Evolutionary conservation across 2,329 filamentous ascomycete species (phyloP), one percentile per base, ranked within the genome.

Genomic region (Kalaharituber pfeilii): DNA sequence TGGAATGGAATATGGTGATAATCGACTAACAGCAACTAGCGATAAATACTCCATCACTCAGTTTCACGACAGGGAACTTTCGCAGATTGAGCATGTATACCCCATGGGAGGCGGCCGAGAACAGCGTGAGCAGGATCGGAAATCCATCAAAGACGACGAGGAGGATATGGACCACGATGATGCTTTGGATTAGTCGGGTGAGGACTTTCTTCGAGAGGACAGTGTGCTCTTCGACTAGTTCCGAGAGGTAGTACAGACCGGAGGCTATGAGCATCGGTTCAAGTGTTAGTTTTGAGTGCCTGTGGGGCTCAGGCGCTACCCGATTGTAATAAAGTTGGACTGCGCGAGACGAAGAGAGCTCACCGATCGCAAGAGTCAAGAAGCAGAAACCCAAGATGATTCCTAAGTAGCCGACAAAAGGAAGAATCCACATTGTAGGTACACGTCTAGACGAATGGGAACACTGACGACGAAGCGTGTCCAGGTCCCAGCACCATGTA

Each of bases 181-280:
- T 79, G 58, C 71, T 72, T 71, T 94, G 94, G 64, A 96, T 95
- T 54, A 96, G 74, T 42, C 79, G 81, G 29, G 78, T 83, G 52
- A 98, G 75, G n/a, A 95, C 73, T 55, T 82, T 85, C 67, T 94
- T 94, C 11, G 88, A 84, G 59, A 94, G 70, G 9, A 96, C 89
- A 3, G 89, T 95, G 67, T 98, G 89, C 69, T 98, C 91, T 71
- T 98, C 91, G 57, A 98, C 91, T 13, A 96, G 80, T 69, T 98
- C 91, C 24, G 89, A 95, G 53, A 98, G 82, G 69, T 98, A 98
- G 72, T 98, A 98, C 25, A 98, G 80, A 33, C 91, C 91, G n/a
- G 87, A 95, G 36, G 91, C 91, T 86, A 65, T 49, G 57, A 47
- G 28, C 5, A 30, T n/a, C 45, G 51, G 60, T 13, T 5, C 25